Conservation (phyloP, 2,329 filamentous ascomycete species). For the Calonectria naviculata region DNA sequence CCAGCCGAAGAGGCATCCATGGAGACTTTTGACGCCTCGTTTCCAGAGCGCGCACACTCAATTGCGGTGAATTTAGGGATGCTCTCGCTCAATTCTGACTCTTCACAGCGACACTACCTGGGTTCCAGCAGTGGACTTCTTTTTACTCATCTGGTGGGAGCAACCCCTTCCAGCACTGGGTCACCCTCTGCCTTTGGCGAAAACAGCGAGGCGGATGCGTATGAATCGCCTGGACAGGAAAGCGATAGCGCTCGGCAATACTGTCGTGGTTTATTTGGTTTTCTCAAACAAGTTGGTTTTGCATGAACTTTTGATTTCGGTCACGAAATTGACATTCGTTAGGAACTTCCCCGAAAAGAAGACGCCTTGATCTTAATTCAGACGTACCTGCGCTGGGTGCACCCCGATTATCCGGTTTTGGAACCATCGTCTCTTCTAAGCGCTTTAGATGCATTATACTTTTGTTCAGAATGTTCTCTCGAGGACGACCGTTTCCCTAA, state of each 20-base stretch:
- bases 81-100: constrained; percentile 50
- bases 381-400: constrained; percentile 35
- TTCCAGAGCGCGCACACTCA: constrained; percentile 34
- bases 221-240: neutral
- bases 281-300: constrained; percentile 11
- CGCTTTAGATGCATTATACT: constrained; percentile 35
- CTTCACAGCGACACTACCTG: constrained; percentile 49
- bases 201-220: neutral
- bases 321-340: neutral
- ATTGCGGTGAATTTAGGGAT: constrained; percentile 49
- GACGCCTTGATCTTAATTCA: constrained; percentile 31
- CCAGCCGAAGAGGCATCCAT: constrained; percentile 29
- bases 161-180: constrained; percentile 22
- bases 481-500: constrained; percentile 5
- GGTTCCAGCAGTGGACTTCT: constrained; percentile 50
- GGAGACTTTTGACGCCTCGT: constrained; percentile 22
- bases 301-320: neutral
- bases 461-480: constrained; percentile 11
- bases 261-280: constrained; percentile 20
- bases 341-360: constrained; percentile 36
- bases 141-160: constrained; percentile 44
- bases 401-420: constrained; percentile 36
- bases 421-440: constrained; percentile 32
- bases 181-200: constrained; percentile 12
- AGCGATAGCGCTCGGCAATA: constrained; percentile 5